Evolutionary conservation across 129 eudicot species (phyloP), one percentile per base, ranked within the genome.

Genomic region (Flaveria linearis): DNA sequence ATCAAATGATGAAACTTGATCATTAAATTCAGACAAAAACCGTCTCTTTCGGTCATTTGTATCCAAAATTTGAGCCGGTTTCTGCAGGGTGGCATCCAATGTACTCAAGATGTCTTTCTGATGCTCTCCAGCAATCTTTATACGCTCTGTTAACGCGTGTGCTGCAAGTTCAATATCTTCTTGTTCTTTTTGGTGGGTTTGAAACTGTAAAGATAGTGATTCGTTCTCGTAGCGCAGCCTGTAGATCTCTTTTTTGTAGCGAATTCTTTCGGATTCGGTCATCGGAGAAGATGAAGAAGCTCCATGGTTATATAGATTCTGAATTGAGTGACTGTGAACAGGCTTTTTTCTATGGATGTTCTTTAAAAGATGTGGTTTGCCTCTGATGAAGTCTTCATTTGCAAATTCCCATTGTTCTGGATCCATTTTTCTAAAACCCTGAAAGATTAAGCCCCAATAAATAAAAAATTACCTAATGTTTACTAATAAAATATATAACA

Each of bases 371-470:
- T 85, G 89, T 0, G 89, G 85, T 72, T 90, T 85, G 17, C 89
- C 97, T 88, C 92, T 80, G 1, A 93, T 60, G 68, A 93, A 93
- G 62, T 85, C 92, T 26, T 93, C 98, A 45, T 93, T 93, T 10
- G 89, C 89, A 74, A 93, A 93, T 74, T 93, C 98, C 97, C 97
- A 90, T 63, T 90, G 90, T 60, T 90, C 98, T 2, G 98, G 98
- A 84, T 93, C 97, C 22, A 78, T 82, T 86, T 93, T 93, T 62
- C 87, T 85, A 80, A 93, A 93, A n/a, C 98, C 97, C 98, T 93
- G 78, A 4, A 64, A 72, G 68, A 77, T 33, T 17, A 55, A 22
- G 17, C 39, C 28, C 1, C 60, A 25, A 18, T 30, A 26, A 65
- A 23, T 20, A 33, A 60, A 28, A 15, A 63, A 41, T 42, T 1